Evolutionary conservation across 2,329 filamentous ascomycete species (phyloP).

Genomic region (Pseudopyricularia javanii): DNA sequence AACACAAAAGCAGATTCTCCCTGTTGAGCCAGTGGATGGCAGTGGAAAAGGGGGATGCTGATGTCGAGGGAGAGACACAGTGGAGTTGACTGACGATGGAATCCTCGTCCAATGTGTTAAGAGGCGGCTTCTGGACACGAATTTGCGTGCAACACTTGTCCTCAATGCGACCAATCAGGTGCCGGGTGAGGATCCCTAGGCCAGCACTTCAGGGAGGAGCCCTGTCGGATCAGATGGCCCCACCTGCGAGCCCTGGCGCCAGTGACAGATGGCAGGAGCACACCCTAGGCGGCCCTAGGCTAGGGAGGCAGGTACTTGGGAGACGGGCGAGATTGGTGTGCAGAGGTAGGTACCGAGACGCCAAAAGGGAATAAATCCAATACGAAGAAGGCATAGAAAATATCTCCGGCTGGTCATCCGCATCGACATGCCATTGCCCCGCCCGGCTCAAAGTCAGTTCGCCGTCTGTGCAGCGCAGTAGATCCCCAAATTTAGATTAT

Average conservation of each 20-base stretch:
- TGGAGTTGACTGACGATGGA: not conserved
- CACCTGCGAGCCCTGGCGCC: not conserved
- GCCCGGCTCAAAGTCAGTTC: not conserved
- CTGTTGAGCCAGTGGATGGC: not conserved
- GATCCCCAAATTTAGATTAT: no score
- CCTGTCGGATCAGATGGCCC: not conserved
- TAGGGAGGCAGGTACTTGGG: not conserved
- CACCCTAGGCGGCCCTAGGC: not conserved
- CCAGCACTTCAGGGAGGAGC: not conserved
- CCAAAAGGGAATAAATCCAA: no score
- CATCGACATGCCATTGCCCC: no score
- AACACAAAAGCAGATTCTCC: not conserved
- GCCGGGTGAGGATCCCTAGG: not conserved
- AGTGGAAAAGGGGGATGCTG: not conserved
- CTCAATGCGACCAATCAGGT: not conserved
- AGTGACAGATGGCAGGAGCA: not conserved
- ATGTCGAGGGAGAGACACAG: not conserved
- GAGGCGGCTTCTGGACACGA: not conserved
- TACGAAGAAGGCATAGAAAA: no score
- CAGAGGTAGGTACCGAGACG: not conserved
- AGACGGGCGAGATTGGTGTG: no score
- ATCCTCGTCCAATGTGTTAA: constrained; percentile 2
- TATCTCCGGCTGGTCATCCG: no score
- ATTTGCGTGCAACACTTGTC: no score
- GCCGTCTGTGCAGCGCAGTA: not conserved